Percentiles rank a stretch among this genome's conserved stretches.
Evolutionary conservation across 75 land plant genomes (phyloP).

Genomic region (Picea sitchensis): DNA sequence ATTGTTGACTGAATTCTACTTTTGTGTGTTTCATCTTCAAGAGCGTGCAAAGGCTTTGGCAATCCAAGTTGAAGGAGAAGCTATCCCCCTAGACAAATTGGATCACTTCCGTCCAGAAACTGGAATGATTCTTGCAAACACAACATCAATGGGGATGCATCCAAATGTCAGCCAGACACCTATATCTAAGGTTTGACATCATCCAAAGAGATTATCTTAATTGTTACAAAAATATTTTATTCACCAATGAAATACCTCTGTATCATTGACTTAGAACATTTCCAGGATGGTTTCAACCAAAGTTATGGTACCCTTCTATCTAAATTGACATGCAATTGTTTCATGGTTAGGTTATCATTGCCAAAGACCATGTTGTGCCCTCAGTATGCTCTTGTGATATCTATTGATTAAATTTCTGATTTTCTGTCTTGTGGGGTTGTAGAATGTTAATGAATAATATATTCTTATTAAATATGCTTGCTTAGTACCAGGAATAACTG

Average conservation of each 20-base stretch:
- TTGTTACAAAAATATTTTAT: not conserved
- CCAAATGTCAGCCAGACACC: conserved; percentile 79
- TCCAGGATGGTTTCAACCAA: not conserved
- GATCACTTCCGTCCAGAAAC: conserved; percentile 70
- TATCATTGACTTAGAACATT: not conserved
- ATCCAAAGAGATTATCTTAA: not conserved
- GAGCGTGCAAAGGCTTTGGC: conserved; percentile 89
- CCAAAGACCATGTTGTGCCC: not conserved
- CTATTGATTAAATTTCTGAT: not conserved
- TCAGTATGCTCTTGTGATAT: not conserved
- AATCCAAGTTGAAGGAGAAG: conserved; percentile 60
- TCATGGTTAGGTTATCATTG: not conserved
- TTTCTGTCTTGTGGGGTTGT: not conserved
- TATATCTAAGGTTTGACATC: conserved; percentile 66
- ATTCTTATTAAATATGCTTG: not conserved
- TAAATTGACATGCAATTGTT: not conserved
- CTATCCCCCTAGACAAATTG: conserved; percentile 68
- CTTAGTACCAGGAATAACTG: not conserved
- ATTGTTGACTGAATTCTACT: not conserved
- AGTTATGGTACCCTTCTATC: not conserved
- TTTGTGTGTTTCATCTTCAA: conserved; percentile 14
- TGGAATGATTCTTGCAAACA: conserved; percentile 91
- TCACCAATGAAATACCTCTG: not conserved
- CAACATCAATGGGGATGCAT: conserved; percentile 94
- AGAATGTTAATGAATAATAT: not conserved